Base-by-base conservation (phyloP, 2,329 filamentous ascomycete species). In the Huntiella moniliformis region DNA sequence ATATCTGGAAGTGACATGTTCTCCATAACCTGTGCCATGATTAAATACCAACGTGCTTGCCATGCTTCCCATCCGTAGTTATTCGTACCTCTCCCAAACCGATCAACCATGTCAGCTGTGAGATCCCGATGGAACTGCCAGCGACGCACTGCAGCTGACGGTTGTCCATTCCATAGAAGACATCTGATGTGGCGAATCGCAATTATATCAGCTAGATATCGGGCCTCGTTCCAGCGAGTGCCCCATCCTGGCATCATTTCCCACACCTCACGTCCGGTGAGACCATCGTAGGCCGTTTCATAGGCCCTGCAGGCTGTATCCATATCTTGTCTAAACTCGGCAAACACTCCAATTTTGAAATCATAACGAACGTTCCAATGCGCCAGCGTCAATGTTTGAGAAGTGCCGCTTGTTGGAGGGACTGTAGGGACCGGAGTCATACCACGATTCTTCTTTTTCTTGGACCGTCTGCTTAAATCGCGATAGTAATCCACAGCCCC, bases 291-390 rank as follows among this genome's bases (percentile, higher is more conserved):
- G 3, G 86, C 85, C 58, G 79, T 79, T 56, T 91, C 84, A 54
- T 87, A 95, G 45, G 84, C 86, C 38, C 86, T 75, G 55, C 84
- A 69, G 1, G 91, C 86, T 16, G 76, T 77, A 56, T 95, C 88
- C 70, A 88, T 83, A 58, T 96, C 91, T 57, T 92, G 83, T 6
- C 91, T 75, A 53, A 93, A 95, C 57, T 96, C 88, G 22, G 87
- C 84, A 56, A 96, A 83, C 0, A 94, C 68, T 5, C 80, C 88
- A 13, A 87, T 71, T 59, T 98, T 98, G 64, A 93, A 86, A 56
- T 98, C 88, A 60, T 95, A 95, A 12, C 88, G 79, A 45, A 92
- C 79, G 56, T 85, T 86, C 91, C 88, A 98, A 3, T 84, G 87
- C 37, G 85, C 77, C 7, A 79, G 67, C 1, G 86, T 82, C n/a